A percentile compares a stretch with the other conserved stretches of the same genome.
Conservation (phyloP, 2,329 filamentous ascomycete species). For the Plenodomus tracheiphilus region DNA sequence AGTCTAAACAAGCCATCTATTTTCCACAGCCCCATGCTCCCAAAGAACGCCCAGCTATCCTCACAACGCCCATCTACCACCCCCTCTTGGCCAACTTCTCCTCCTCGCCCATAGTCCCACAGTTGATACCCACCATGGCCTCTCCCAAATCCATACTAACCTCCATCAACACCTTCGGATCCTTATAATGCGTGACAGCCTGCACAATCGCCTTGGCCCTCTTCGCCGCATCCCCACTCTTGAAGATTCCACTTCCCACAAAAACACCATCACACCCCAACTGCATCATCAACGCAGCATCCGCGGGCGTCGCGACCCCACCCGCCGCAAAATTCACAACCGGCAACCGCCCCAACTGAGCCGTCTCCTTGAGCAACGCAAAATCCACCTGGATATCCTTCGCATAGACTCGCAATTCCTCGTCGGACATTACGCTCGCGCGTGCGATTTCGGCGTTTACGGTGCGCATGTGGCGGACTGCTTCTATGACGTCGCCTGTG, state of each 20-base stretch:
- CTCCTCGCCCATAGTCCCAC: slow-evolving; percentile 71
- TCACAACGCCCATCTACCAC: slow-evolving; percentile 59
- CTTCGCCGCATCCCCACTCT: slow-evolving; percentile 87
- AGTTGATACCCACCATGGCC: slow-evolving; percentile 97
- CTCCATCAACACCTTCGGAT: slow-evolving; percentile 82
- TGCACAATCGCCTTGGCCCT: slow-evolving; percentile 92
- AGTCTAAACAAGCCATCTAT: too few relatives aligned
- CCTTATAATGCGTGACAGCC: slow-evolving; percentile 87
- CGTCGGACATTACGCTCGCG: slow-evolving; percentile 67
- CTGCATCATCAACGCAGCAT: slow-evolving; percentile 99
- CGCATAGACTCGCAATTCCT: slow-evolving; percentile 76
- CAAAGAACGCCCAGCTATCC: too few relatives aligned
- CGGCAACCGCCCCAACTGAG: slow-evolving; percentile 82
- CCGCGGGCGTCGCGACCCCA: slow-evolving; percentile 98
- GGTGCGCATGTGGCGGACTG: slow-evolving; percentile 92
- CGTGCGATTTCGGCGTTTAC: slow-evolving; percentile 80
- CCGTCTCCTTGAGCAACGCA: slow-evolving; percentile 80
- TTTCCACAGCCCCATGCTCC: too few relatives aligned
- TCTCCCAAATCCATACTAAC: slow-evolving; percentile 89
- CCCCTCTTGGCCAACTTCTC: slow-evolving; percentile 86
- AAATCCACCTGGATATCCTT: slow-evolving; percentile 80
- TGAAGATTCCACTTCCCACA: slow-evolving; percentile 96
- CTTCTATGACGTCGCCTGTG: slow-evolving; percentile 95
- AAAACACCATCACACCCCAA: slow-evolving; percentile 97
- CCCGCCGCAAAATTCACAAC: slow-evolving; percentile 98